Evolutionary conservation across 805 yeast species (phyloP), one percentile per base, ranked within the genome.

Genomic region (Pichia thaimueangensis): DNA sequence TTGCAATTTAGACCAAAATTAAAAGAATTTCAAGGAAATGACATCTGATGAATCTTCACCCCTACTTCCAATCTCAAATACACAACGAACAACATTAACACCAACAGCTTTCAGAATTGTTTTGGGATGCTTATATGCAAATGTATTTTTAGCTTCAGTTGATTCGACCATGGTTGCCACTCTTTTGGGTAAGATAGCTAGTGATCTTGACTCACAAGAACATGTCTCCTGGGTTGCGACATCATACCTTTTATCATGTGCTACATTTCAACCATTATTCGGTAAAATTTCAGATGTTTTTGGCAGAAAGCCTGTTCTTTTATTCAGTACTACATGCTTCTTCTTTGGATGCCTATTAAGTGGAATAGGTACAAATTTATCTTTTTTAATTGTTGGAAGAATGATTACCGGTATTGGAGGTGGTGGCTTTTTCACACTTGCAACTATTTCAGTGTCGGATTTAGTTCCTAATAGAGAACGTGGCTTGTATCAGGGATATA

Each of bases 361-460:
- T 52, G 71, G 71, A 8, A 29, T 68, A 2, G 74, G 61, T 49
- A 24, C 58, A 58, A 42, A 69, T 61, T 52, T 70, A 53, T 28
- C 67, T 68, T n/a, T 62, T 56, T 60, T 77, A 60, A 55, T 74
- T 53, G 47, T 74, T 23, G 83, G 83, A 4, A 67, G 86, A 53
- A 77, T 86, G 47, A 68, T 87, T 39, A 80, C 94, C 21, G 96
- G 96, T 16, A 73, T 84, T 43, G 96, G 96, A 20, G 95, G 93
- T 10, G 93, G 95, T 6, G 96, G 96, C 1, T 74, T 87, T 55
- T 76, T 81, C 39, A 72, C 89, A 0, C 65, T 86, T 51, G 74
- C 86, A 15, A 80, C 95, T 6, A 82, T 87, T 44, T 72, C 88
- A 3, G 73, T 82, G 52, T 76, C 86, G 22, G 96, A 87, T 60